phyloP scores from a whole-genome alignment of 768 basidiomycete species.

The Hirschioporus abietinus region DNA sequence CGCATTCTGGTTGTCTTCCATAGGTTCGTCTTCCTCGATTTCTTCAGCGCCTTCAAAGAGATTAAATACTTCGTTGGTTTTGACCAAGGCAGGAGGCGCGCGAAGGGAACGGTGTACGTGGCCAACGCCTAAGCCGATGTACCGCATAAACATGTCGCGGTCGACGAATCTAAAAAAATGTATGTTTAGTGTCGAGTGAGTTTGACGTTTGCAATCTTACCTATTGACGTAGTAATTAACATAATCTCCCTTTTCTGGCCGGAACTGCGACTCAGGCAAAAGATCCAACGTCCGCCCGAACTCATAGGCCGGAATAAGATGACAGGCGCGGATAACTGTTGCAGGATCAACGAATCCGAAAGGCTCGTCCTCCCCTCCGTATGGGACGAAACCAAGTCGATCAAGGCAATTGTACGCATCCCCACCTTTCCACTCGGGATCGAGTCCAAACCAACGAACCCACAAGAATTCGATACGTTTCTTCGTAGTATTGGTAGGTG shows the following conservation, averaged over 20 bases:
- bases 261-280: conserved; percentile 10
- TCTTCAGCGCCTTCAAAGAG: no score
- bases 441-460: conserved; percentile 33
- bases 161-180: conserved; percentile 30
- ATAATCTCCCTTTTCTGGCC: conserved; percentile 24
- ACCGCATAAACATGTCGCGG: conserved; percentile 34
- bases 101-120: conserved; percentile 11
- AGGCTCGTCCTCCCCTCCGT: conserved; percentile 17
- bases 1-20: no score
- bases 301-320: conserved; percentile 38
- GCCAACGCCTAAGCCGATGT: conserved; percentile 26
- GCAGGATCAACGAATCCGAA: conserved; percentile 45
- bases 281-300: conserved; percentile 17
- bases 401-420: conserved; percentile 26
- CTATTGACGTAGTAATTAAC: conserved; percentile 31
- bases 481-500: not conserved
- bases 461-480: conserved; percentile 36
- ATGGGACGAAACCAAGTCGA: conserved; percentile 32
- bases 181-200: not conserved
- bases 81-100: no score
- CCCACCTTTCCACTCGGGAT: conserved; percentile 22
- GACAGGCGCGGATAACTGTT: conserved; percentile 31
- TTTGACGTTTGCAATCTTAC: conserved; percentile 16
- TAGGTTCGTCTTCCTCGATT: no score
- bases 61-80: no score